Evolutionary conservation across 177 flowering plant species (phyloP).

Genomic region (Vitis hybrid): DNA sequence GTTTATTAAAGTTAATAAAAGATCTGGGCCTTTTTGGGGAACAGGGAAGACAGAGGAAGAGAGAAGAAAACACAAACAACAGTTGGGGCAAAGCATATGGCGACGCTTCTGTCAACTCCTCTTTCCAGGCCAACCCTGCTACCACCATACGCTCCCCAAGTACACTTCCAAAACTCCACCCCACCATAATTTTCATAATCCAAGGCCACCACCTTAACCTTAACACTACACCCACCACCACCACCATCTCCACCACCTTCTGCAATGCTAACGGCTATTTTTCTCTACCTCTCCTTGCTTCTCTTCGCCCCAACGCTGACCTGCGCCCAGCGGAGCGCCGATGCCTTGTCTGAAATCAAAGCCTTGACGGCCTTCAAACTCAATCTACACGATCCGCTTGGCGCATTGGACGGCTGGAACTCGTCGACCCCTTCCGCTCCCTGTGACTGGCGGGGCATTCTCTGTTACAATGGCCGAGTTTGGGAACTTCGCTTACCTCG

Average conservation of each 20-base stretch:
- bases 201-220: background rate
- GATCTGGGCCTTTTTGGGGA: slow-evolving; percentile 1
- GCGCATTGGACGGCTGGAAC: slow-evolving; percentile 49
- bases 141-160: slow-evolving; percentile 13
- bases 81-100: slow-evolving; percentile 8
- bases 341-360: slow-evolving; percentile 25
- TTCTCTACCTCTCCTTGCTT: slow-evolving; percentile 9
- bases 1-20: background rate
- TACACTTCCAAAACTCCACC: background rate
- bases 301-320: slow-evolving; percentile 3
- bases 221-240: background rate
- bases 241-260: background rate
- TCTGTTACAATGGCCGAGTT: slow-evolving; percentile 51
- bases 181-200: background rate
- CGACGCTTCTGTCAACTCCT: slow-evolving; percentile 16
- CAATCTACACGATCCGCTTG: slow-evolving; percentile 52
- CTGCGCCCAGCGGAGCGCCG: slow-evolving; percentile 6
- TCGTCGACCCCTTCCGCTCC: slow-evolving; percentile 51
- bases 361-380: slow-evolving; percentile 43
- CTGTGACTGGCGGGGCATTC: slow-evolving; percentile 93
- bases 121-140: slow-evolving; percentile 9
- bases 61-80: background rate
- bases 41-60: background rate
- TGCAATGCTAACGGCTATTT: slow-evolving; percentile 19
- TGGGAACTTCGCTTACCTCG: slow-evolving; percentile 76